phyloP scores from a whole-genome alignment of 2,329 filamentous ascomycete species.

The Gnomoniopsis sp. region DNA sequence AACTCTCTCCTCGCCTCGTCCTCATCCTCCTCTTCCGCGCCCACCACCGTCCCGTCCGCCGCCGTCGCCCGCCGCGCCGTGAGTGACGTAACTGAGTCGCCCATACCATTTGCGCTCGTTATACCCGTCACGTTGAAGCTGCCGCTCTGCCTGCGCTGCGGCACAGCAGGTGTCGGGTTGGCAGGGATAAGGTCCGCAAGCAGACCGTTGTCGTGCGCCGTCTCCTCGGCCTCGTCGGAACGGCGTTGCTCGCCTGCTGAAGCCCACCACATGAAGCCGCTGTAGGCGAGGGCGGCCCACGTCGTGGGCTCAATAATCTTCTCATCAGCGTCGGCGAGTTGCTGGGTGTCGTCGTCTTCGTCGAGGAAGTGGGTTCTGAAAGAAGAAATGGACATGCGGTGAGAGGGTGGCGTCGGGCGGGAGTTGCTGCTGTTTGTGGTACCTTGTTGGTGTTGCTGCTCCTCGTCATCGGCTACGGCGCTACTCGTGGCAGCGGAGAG shows the following conservation, averaged over 20 bases:
- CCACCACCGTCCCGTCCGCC: slow-evolving; percentile 16
- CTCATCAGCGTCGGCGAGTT: slow-evolving; percentile 47
- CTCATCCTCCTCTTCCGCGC: slow-evolving; percentile 35
- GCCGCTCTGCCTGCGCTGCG: slow-evolving; percentile 14
- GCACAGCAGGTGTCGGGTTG: slow-evolving; percentile 21
- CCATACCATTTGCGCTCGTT: slow-evolving; percentile 29
- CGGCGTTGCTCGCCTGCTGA: slow-evolving; percentile 71
- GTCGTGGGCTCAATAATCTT: slow-evolving; percentile 59
- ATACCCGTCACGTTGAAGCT: slow-evolving; percentile 23
- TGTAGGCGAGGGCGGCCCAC: slow-evolving; percentile 75
- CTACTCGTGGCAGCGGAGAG: slow-evolving; percentile 28
- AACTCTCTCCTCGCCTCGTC: slow-evolving; percentile 58
- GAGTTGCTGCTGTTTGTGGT: slow-evolving; percentile 3
- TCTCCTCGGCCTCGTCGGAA: slow-evolving; percentile 57
- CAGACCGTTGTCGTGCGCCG: slow-evolving; percentile 51
- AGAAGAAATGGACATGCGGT: slow-evolving; percentile 15
- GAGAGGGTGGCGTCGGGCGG: slow-evolving; percentile 8
- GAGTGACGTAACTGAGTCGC: slow-evolving; percentile 44
- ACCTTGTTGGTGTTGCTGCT: neutral
- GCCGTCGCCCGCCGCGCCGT: slow-evolving; percentile 30
- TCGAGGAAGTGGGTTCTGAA: slow-evolving; percentile 10
- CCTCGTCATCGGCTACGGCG: slow-evolving; percentile 16
- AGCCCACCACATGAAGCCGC: slow-evolving; percentile 87
- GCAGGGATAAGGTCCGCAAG: slow-evolving; percentile 47
- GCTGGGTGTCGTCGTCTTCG: slow-evolving; percentile 32